A percentile compares a stretch with the other conserved stretches of the same genome.
Conservation (phyloP, 441 rosid genomes). For the Kokia cookei region DNA sequence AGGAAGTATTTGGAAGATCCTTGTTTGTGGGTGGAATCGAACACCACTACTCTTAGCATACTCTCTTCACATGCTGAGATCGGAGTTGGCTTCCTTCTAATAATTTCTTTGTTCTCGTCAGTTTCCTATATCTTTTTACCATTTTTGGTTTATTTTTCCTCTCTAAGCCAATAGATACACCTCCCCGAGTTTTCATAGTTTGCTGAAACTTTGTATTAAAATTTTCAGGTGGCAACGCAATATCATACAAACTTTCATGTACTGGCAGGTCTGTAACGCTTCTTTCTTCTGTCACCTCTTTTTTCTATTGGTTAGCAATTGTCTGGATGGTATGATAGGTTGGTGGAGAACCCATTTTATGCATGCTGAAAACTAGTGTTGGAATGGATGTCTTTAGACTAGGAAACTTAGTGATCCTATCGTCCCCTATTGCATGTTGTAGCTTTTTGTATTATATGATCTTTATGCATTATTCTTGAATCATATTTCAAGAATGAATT, state of each 20-base stretch:
- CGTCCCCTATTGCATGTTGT: too few relatives aligned
- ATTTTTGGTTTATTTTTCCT: background rate
- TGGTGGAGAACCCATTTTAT: too few relatives aligned
- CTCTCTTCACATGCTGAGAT: constrained; percentile 90
- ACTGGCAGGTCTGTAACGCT: constrained; percentile 74
- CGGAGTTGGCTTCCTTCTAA: constrained; percentile 79
- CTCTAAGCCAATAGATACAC: background rate
- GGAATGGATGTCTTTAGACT: too few relatives aligned
- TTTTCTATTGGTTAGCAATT: too few relatives aligned
- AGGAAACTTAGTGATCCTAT: too few relatives aligned
- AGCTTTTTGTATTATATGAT: too few relatives aligned
- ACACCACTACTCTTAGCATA: constrained; percentile 77
- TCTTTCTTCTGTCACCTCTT: background rate
- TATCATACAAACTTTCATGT: constrained; percentile 91
- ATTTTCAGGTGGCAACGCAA: constrained; percentile 92
- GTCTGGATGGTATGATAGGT: too few relatives aligned
- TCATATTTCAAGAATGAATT: background rate
- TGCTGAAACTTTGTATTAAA: background rate
- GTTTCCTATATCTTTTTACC: constrained; percentile 13
- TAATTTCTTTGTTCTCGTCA: constrained; percentile 78
- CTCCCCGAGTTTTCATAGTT: background rate
- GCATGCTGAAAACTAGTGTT: too few relatives aligned
- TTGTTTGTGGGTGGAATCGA: constrained; percentile 96
- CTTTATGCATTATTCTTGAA: too few relatives aligned
- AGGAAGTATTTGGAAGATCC: constrained; percentile 91